These are phyloP conservation scores for Allodekkera sacchari DNA, from an alignment of 805 yeast species.

Conservation along the genomic window DNA sequence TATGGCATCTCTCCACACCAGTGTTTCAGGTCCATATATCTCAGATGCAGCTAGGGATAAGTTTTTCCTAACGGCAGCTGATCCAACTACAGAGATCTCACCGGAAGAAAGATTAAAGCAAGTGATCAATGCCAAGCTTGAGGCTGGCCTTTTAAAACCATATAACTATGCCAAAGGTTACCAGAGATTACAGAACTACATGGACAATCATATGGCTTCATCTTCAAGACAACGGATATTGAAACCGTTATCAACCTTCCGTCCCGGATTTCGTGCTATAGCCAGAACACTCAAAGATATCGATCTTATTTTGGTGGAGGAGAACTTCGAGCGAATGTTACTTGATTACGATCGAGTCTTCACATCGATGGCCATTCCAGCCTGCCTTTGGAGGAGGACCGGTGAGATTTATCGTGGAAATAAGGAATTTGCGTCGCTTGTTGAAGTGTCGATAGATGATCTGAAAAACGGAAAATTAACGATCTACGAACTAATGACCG, in stretches of 20 bases:
- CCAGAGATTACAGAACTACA: slow-evolving; percentile 78
- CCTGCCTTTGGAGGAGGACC: slow-evolving; percentile 94
- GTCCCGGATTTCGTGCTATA: slow-evolving; percentile 91
- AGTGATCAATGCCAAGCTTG: slow-evolving; percentile 88
- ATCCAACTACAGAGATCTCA: slow-evolving; percentile 88
- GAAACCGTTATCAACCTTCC: slow-evolving; percentile 73
- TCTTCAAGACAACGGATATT: slow-evolving; percentile 77
- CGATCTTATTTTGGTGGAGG: slow-evolving; percentile 87
- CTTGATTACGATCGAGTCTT: slow-evolving; percentile 91
- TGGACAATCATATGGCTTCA: slow-evolving; percentile 87
- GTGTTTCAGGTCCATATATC: slow-evolving; percentile 25
- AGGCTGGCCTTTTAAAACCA: slow-evolving; percentile 88
- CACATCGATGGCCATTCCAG: slow-evolving; percentile 96
- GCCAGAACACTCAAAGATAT: slow-evolving; percentile 86
- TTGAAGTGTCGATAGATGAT: slow-evolving; percentile 84
- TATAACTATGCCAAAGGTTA: slow-evolving; percentile 92
- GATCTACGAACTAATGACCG: slow-evolving; percentile 89
- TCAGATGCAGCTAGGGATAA: slow-evolving; percentile 84
- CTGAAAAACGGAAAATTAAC: slow-evolving; percentile 87
- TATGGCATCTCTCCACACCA: too few relatives aligned
- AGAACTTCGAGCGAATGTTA: slow-evolving; percentile 87
- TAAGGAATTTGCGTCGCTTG: slow-evolving; percentile 90
- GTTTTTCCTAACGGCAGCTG: slow-evolving; percentile 93
- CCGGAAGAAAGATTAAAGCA: slow-evolving; percentile 91
- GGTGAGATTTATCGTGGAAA: slow-evolving; percentile 95